Conservation (phyloP, 2,329 filamentous ascomycete genomes). For the Nemania diffusa region DNA sequence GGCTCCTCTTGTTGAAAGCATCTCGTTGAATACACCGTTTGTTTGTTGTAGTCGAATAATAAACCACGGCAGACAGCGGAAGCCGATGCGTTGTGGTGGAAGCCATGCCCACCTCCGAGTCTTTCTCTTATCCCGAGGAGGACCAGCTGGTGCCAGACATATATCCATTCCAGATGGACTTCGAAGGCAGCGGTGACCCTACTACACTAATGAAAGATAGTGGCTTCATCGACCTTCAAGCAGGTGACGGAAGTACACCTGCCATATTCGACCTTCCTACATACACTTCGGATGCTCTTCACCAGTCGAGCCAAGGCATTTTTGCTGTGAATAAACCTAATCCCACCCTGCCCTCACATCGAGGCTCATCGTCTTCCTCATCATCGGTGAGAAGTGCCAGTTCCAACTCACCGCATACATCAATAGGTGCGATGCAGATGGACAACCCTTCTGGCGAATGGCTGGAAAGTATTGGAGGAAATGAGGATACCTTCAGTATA, state of each 20-base stretch:
- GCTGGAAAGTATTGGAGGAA: constrained; percentile 33
- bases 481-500: constrained; percentile 40
- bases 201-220: constrained; percentile 43
- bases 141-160: constrained; percentile 52
- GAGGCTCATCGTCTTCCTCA: constrained; percentile 48
- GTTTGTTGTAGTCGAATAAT: background rate
- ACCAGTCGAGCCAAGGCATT: constrained; percentile 4
- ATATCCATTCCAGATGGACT: constrained; percentile 50
- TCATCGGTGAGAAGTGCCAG: constrained; percentile 44
- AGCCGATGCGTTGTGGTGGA: constrained; percentile 12
- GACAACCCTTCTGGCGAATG: constrained; percentile 39
- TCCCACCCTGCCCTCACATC: constrained; percentile 41
- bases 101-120: constrained; percentile 42
- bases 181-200: constrained; percentile 50
- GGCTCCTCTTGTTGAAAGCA: too few species aligned
- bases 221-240: constrained; percentile 46
- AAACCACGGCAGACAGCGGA: background rate
- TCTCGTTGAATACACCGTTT: background rate
- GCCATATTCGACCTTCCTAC: constrained; percentile 9
- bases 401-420: constrained; percentile 45
- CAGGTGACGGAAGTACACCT: constrained; percentile 12
- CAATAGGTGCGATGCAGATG: constrained; percentile 44
- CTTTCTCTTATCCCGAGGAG: constrained; percentile 38
- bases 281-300: background rate
- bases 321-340: constrained; percentile 16